Evolutionary conservation across 148 eudicot genomes (phyloP), one percentile per base, ranked within the genome.

Genomic region (Gaultheria prostrata): DNA sequence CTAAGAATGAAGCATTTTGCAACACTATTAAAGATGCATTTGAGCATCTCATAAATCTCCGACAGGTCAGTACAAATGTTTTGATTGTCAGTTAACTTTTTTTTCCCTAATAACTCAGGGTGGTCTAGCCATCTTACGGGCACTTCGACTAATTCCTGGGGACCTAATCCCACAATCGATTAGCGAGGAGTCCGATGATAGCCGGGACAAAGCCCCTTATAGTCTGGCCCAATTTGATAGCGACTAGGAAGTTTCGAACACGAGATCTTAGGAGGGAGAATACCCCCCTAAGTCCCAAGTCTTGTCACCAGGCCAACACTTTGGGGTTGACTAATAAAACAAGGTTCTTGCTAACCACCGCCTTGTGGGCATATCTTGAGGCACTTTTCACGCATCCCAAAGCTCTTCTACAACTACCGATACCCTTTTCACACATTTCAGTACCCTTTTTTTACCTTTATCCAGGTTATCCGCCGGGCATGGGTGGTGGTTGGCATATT

Each of bases 21-120:
- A 96, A 89, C 85, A 93, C 99, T 43, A 88, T 94, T 87, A 96
- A 94, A 88, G 99, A 96, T 85, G 91, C 99, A 30, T 96, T 96
- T 90, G 99, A 93, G 88, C 93, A 94, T 88, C 98, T 96, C 80
- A 94, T 96, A 84, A 96, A 94, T 90, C 87, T 96, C 75, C 98
- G 99, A 67, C 98, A 96, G 97, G 99, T 96, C 50, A 78, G 86
- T 56, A 73, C 65, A n/a, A 39, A 39, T n/a, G 39, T 77, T 77
- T 12, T 79, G 50, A 59, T 57, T 18, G 26, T 32, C 7, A 8
- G 54, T 78, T 39, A 39, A 39, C 43, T 39, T 39, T 39, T 39
- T 39, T 39, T 39, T 39, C 43, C 35, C 43, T 39, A 39, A 39
- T 39, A 39, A 39, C 43, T 39, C 43, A 39, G 3, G 43, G 43